Evolutionary conservation across 2,329 filamentous ascomycete species (phyloP).

Genomic region (Fusarium avenaceum): DNA sequence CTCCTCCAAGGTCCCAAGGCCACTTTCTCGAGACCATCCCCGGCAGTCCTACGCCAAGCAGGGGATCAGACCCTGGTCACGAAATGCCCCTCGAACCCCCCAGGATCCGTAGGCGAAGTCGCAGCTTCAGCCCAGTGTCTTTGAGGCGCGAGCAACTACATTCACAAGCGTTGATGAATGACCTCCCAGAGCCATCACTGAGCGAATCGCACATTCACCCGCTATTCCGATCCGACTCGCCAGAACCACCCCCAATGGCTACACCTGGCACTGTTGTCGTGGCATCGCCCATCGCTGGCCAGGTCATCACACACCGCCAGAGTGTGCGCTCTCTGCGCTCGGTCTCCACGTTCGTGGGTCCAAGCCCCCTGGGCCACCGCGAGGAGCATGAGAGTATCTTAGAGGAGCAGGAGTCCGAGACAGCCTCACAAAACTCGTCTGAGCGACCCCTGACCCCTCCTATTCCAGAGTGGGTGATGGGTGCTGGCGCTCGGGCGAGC

Average conservation of each 20-base stretch:
- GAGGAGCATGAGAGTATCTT: slow-evolving; percentile 46
- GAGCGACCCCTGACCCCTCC: slow-evolving; percentile 69
- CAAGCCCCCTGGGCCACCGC: slow-evolving; percentile 63
- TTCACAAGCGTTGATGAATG: slow-evolving; percentile 57
- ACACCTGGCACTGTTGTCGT: slow-evolving; percentile 79
- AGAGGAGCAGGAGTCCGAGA: slow-evolving; percentile 45
- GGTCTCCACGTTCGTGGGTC: slow-evolving; percentile 64
- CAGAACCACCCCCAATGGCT: slow-evolving; percentile 72
- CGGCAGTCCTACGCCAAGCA: slow-evolving; percentile 72
- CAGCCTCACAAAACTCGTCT: slow-evolving; percentile 42
- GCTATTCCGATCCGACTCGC: slow-evolving; percentile 80
- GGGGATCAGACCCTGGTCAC: slow-evolving; percentile 73
- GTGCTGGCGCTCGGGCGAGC: slow-evolving; percentile 65
- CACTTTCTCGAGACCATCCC: slow-evolving; percentile 79
- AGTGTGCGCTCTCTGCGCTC: slow-evolving; percentile 68
- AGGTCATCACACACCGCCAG: slow-evolving; percentile 69
- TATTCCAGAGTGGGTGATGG: slow-evolving; percentile 72
- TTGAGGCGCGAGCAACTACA: slow-evolving; percentile 50
- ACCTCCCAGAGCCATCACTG: slow-evolving; percentile 61
- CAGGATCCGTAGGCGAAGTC: slow-evolving; percentile 59
- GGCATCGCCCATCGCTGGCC: slow-evolving; percentile 77
- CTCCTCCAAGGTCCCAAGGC: slow-evolving; percentile 59
- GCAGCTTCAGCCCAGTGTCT: slow-evolving; percentile 65
- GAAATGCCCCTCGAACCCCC: slow-evolving; percentile 70
- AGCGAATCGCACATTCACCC: slow-evolving; percentile 81